Percentiles rank a stretch among this genome's conserved stretches.
Evolutionary conservation across 495 filamentous ascomycete species (phyloP).

Genomic region (Penicillium steckii): DNA sequence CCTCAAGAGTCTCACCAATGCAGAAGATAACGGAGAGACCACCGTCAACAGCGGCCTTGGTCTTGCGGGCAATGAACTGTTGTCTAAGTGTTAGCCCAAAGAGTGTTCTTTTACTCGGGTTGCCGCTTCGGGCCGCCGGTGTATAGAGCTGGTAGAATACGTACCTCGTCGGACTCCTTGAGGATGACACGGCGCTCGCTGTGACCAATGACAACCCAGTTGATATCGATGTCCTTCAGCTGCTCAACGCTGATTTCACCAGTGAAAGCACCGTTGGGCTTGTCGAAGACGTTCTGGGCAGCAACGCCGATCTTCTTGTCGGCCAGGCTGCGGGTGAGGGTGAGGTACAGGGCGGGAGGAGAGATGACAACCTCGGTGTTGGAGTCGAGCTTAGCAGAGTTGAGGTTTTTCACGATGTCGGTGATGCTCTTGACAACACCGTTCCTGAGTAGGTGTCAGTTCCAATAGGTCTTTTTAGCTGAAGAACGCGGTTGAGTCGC

Average conservation of each 20-base stretch:
- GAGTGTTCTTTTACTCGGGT: not conserved
- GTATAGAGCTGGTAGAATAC: conserved; percentile 13
- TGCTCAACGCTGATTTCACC: conserved; percentile 93
- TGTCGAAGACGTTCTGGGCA: conserved; percentile 95
- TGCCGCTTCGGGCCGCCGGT: conserved; percentile 1
- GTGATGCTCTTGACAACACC: conserved; percentile 83
- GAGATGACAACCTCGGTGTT: conserved; percentile 83
- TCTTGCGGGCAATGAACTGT: conserved; percentile 84
- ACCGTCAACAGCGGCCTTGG: conserved; percentile 82
- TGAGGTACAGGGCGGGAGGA: conserved; percentile 86
- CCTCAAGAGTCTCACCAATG: conserved; percentile 89
- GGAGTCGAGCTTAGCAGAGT: conserved; percentile 60
- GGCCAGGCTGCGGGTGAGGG: conserved; percentile 74
- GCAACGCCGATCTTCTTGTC: conserved; percentile 71
- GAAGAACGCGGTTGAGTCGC: not conserved
- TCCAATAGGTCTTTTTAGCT: conserved; percentile 2
- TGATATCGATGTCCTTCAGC: conserved; percentile 80
- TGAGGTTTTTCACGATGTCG: conserved; percentile 83
- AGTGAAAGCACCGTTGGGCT: conserved; percentile 94
- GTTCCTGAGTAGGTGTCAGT: conserved; percentile 62
- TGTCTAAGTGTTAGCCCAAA: not conserved
- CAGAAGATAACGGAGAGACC: conserved; percentile 92
- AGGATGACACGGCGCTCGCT: conserved; percentile 87
- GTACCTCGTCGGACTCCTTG: conserved; percentile 72
- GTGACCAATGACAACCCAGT: conserved; percentile 91